Conservation (phyloP, 208 protist species). For the Trypanosoma theileri region DNA sequence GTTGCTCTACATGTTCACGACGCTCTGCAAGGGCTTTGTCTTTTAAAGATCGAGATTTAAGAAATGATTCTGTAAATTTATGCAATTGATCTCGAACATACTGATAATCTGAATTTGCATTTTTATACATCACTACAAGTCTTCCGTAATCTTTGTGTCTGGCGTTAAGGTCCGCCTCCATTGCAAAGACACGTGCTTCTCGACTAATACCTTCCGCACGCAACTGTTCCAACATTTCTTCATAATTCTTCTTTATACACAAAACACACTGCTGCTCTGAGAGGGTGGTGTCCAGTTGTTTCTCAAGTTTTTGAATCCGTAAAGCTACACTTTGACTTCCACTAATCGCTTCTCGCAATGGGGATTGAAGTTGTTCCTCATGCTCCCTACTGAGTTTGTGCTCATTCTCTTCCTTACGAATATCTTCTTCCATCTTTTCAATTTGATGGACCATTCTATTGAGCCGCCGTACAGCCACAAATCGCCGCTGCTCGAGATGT, state of each 20-base stretch:
- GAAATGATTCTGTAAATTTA: constrained; percentile 43
- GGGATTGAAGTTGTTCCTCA: not conserved
- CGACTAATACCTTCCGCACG: constrained; percentile 59
- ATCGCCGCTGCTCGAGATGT: constrained; percentile 42
- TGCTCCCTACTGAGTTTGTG: not conserved
- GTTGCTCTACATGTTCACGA: constrained; percentile 48
- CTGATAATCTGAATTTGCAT: constrained; percentile 64
- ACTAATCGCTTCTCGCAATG: constrained; percentile 19
- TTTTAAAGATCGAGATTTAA: constrained; percentile 49
- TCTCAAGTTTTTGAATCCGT: constrained; percentile 90
- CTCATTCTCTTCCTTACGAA: constrained; percentile 14
- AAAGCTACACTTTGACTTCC: constrained; percentile 58
- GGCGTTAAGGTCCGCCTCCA: constrained; percentile 71
- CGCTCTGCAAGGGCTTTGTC: constrained; percentile 81
- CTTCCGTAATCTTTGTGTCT: constrained; percentile 89
- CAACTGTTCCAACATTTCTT: constrained; percentile 76
- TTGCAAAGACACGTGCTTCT: constrained; percentile 51
- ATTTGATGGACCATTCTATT: constrained; percentile 64
- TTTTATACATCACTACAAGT: constrained; percentile 83
- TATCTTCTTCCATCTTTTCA: constrained; percentile 3
- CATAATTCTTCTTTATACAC: constrained; percentile 84
- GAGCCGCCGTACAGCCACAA: constrained; percentile 39
- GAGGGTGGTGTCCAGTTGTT: constrained; percentile 86
- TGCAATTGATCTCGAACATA: constrained; percentile 42
- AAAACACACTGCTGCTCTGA: constrained; percentile 85